Base-by-base conservation (phyloP, 768 basidiomycete genomes). In the Boletus sp. region DNA sequence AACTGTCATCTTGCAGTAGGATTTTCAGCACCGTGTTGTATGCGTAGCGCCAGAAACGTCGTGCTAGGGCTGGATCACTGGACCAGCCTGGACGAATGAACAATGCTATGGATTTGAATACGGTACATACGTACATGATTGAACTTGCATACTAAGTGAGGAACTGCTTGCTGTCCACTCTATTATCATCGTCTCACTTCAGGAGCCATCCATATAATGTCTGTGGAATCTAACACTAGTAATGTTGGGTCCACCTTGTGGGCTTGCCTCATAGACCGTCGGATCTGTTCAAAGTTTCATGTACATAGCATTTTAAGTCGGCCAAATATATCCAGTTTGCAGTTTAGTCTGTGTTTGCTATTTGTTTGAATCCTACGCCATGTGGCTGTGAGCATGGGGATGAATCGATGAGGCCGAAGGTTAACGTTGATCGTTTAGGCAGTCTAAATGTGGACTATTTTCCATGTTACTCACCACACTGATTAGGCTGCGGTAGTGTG, bases 71-170 rank as follows among this genome's bases (percentile, higher is more conserved):
- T 15, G n/a, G 29, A 28, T 37, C 30, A n/a, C n/a, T 28, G 33
- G 41, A 30, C 33, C 9, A 33, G 54, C 40, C 7, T 35, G 55
- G 59, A 50, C 29, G 42, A 29, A 15, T 29, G 48, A 47, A 62
- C 54, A 61, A 42, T 60, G 48, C 58, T 67, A 63, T 59, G 60
- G 58, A 56, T 58, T 53, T 64, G 58, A 52, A 58, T 62, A 52
- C 37, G 18, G 48, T 67, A 64, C 48, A 59, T 67, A 49, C 49
- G 24, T 49, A 24, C 44, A 42, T 55, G 29, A 46, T 45, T 50
- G 32, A 33, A 20, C n/a, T 45, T 55, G 49, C 40, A 50, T 53
- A 35, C n/a, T n/a, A n/a, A n/a, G 39, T 36, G 18, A 12, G 32
- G 33, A 30, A 50, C 33, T 45, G 44, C 51, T 49, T 54, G 29